Evolutionary conservation across 768 basidiomycete genomes (phyloP), one percentile per base, ranked within the genome.

Genomic region (Leucocoprinus sp.): DNA sequence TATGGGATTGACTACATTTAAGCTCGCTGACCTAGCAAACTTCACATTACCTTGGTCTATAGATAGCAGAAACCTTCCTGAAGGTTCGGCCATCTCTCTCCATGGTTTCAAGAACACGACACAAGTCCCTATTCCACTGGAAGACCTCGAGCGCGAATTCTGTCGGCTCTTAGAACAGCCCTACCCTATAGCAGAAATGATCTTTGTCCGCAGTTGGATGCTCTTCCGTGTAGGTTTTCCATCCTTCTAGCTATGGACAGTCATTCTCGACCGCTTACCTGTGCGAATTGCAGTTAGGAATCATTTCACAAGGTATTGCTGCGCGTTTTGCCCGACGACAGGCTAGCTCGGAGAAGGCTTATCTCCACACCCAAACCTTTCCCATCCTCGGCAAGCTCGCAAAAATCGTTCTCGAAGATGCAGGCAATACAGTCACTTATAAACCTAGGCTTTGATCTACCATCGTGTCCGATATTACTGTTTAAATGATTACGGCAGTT

Each of bases 21-120:
- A 85, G 77, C 74, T 96, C 1, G 88, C 90, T 17, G 95, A 99
- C 59, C 71, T 98, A 1, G 91, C 79, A 0, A 97, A 97, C 62
- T 65, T 97, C 41, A 89, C 91, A 0, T 79, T 88, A 55, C 85
- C 88, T 5, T 97, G 88, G 89, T 62, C 73, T 2, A 66, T 85
- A 23, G 74, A 79, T 44, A 54, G 65, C 43, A 63, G 51, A 11
- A 48, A 70, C 43, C 39, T 78, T 19, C 66, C 70, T 0, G 26
- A 52, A 0, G 58, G 59, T 18, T 51, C 50, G 2, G 36, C 43
- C 6, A 50, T 59, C 15, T 43, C 48, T 37, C 49, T 86, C 34
- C 65, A 66, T 8, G 78, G 80, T 2, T 84, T 82, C 68, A 89
- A 90, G 61, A 77, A 80, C 52, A 60, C 70, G 15, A 59, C 70